Evolutionary conservation across 305 asterid species (phyloP).

Genomic region (Galium porrigens): DNA sequence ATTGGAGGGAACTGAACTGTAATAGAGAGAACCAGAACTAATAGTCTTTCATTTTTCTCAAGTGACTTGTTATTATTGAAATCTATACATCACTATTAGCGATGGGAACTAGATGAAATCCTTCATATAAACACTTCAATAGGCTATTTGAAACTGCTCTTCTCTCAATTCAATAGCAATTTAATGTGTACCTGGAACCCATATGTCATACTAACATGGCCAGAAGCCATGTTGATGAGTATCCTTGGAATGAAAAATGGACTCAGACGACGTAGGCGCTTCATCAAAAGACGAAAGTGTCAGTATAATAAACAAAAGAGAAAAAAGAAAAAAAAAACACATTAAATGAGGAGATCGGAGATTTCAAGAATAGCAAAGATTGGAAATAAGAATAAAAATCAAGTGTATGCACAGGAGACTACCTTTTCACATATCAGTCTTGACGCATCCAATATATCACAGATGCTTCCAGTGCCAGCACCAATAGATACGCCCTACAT

Average conservation of each 20-base stretch:
- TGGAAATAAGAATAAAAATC: too few species aligned
- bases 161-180: not conserved
- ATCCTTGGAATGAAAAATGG: slow-evolving; percentile 94
- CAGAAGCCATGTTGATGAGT: slow-evolving; percentile 95
- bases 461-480: slow-evolving; percentile 90
- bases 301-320: not conserved
- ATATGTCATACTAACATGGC: slow-evolving; percentile 93
- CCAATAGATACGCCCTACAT: slow-evolving; percentile 95
- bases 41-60: not conserved
- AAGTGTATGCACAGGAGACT: not conserved
- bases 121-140: not conserved
- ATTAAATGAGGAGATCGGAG: slow-evolving; percentile 9
- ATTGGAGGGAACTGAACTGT: not conserved
- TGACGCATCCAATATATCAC: slow-evolving; percentile 82
- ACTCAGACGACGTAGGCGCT: slow-evolving; percentile 78
- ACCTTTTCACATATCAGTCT: slow-evolving; percentile 84
- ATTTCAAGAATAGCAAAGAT: not conserved
- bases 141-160: not conserved
- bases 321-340: not conserved
- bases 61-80: not conserved
- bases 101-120: not conserved
- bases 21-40: not conserved
- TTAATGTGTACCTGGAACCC: slow-evolving; percentile 65
- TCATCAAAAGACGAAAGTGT: slow-evolving; percentile 23
- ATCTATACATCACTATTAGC: not conserved